These are phyloP conservation scores for Tephrocybe sp. DNA, from an alignment of 768 basidiomycete genomes.

Conservation along the genomic window DNA sequence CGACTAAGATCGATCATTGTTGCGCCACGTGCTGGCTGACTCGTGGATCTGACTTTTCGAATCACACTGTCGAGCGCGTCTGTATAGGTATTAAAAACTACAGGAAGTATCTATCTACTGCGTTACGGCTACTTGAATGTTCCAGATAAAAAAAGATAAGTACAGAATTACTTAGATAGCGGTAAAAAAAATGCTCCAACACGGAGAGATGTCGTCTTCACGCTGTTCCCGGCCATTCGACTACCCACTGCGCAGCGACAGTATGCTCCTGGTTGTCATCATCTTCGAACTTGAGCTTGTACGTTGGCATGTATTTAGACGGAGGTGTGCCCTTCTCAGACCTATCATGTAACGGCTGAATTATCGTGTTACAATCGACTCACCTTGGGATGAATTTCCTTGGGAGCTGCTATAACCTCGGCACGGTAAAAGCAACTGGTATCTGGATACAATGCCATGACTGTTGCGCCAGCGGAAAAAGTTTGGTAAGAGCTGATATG, in stretches of 20 bases:
- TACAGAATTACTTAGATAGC: constrained; percentile 16
- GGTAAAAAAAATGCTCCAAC: constrained; percentile 10
- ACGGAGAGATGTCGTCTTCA: constrained; percentile 9
- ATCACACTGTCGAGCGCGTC: too few relatives aligned
- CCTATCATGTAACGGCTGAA: not conserved
- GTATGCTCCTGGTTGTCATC: constrained; percentile 81
- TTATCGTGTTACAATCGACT: constrained; percentile 8
- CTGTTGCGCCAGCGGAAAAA: constrained; percentile 67
- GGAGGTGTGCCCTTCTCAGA: constrained; percentile 30
- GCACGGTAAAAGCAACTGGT: constrained; percentile 91
- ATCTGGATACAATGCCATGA: constrained; percentile 88
- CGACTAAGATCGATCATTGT: not conserved
- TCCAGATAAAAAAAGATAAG: constrained; percentile 17
- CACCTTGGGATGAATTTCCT: constrained; percentile 37
- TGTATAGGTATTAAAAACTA: constrained; percentile 11
- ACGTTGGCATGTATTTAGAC: constrained; percentile 52
- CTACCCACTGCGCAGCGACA: constrained; percentile 77
- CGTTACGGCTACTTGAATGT: constrained; percentile 10
- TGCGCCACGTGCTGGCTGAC: constrained; percentile 7
- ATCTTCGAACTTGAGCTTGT: constrained; percentile 86
- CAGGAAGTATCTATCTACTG: not conserved
- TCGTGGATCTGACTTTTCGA: not conserved
- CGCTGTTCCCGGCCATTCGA: constrained; percentile 65
- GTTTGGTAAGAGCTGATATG: constrained; percentile 71
- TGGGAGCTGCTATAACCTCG: constrained; percentile 72